These are phyloP conservation scores for Diplosphaera chodatii DNA, from an alignment of 139 green algal genomes.

Conservation along the genomic window DNA sequence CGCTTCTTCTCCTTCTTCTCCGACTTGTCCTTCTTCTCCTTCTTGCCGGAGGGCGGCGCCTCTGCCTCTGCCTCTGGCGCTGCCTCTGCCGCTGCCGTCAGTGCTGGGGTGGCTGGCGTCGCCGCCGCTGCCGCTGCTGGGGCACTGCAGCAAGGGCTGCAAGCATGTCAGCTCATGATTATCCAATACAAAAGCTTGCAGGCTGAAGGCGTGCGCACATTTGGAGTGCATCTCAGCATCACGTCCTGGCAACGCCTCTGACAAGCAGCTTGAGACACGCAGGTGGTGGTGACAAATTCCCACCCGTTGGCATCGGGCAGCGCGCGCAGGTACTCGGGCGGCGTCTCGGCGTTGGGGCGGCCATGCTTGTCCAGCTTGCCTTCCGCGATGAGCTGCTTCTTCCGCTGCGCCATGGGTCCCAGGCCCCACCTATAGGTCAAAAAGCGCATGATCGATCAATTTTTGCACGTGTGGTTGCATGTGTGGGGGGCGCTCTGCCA, in stretches of 20 bases:
- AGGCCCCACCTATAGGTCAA: slow-evolving; percentile 81
- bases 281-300: too few relatives aligned
- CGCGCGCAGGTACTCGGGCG: not conserved
- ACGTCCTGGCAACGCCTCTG: too few relatives aligned
- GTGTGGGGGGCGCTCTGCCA: too few relatives aligned
- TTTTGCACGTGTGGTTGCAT: too few relatives aligned
- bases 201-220: too few relatives aligned
- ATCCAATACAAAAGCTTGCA: too few relatives aligned
- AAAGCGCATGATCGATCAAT: too few relatives aligned
- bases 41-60: too few relatives aligned
- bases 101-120: slow-evolving; percentile 16
- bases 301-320: not conserved
- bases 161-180: too few relatives aligned
- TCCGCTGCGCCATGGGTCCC: slow-evolving; percentile 86
- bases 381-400: slow-evolving; percentile 96
- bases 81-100: slow-evolving; percentile 6
- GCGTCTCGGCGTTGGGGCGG: slow-evolving; percentile 6
- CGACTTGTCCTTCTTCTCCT: slow-evolving; percentile 26
- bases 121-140: slow-evolving; percentile 2
- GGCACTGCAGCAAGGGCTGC: not conserved
- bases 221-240: too few relatives aligned
- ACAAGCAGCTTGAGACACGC: too few relatives aligned
- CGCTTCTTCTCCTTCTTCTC: slow-evolving; percentile 54
- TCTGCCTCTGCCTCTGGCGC: slow-evolving; percentile 6
- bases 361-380: slow-evolving; percentile 97